A percentile compares a stretch with the other conserved stretches of the same genome.
These are phyloP conservation scores for Nymphaea thermarum DNA, from an alignment of 164 flowering plant species.

Conservation along the genomic window DNA sequence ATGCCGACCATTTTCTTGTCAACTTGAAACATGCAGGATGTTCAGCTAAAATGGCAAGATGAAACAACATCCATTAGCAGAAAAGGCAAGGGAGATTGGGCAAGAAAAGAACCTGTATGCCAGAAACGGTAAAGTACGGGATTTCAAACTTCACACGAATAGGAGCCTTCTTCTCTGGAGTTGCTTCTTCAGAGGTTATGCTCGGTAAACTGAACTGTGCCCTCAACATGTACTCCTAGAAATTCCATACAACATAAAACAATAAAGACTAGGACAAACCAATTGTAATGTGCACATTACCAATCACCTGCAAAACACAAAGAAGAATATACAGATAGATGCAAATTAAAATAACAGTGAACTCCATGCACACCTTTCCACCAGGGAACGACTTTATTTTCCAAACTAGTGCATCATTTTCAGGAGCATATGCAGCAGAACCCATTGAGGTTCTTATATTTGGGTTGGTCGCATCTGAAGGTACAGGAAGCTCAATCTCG, in stretches of 20 bases:
- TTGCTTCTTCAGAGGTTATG: constrained; percentile 69
- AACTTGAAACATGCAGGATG: too few species aligned
- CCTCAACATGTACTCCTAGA: constrained; percentile 87
- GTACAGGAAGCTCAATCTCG: constrained; percentile 82
- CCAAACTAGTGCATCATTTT: constrained; percentile 82
- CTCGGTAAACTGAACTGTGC: constrained; percentile 94
- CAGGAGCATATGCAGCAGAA: constrained; percentile 93
- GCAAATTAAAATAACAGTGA: too few species aligned
- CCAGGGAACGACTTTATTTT: constrained; percentile 96
- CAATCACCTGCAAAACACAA: too few species aligned
- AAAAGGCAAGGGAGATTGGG: background rate
- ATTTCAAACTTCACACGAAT: constrained; percentile 97
- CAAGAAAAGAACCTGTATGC: constrained; percentile 64
- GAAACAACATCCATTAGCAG: background rate
- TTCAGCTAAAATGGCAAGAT: too few species aligned
- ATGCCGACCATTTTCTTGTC: too few species aligned
- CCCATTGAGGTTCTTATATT: constrained; percentile 91
- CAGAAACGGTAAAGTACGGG: constrained; percentile 96
- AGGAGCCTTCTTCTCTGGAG: constrained; percentile 92
- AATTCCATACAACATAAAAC: background rate
- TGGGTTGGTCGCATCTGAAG: constrained; percentile 85
- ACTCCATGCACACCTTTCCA: constrained; percentile 52
- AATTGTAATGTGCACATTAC: too few species aligned
- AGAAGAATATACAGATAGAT: too few species aligned
- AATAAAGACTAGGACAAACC: too few species aligned